Base-by-base conservation (phyloP, 2,329 filamentous ascomycete genomes). In the Pyrenochaeta sp. region DNA sequence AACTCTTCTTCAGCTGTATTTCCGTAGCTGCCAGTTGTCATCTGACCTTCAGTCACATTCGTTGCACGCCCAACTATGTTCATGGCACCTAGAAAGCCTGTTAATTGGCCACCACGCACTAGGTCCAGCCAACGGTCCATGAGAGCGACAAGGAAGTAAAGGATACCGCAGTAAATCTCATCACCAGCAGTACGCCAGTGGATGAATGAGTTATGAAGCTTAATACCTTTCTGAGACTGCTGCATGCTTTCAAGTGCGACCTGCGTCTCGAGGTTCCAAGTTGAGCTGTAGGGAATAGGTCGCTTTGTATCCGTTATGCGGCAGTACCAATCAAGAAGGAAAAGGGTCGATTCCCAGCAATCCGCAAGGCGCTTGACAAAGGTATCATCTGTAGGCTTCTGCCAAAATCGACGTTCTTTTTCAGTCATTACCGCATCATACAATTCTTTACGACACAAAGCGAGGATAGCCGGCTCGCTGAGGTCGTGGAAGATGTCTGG, bases 181-280 rank as follows among this genome's bases (percentile, higher is more conserved):
- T 82, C 77, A 32, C 81, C 81, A 5, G 82, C 81, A 53, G 83
- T 82, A n/a, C 83, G 80, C 81, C 82, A 85, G 55, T 84, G 82
- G 21, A 85, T 80, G 61, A 85, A 85, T 1, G 81, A 80, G 58
- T 82, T 85, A 67, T 85, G 83, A 14, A 85, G 74, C 21, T 79
- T 76, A 14, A 85, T 80, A 2, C 83, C 83, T 58, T 83, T 83
- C 54, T 84, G 81, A 2, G 81, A 78, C 52, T 81, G 81, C 33
- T 78, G 78, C 59, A 85, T 76, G 21, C 78, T 82, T 56, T 83
- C 79, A 18, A 84, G 68, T 7, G 81, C 83, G 2, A 83, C 82
- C 61, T 84, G 83, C 0, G 79, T 80, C 60, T 83, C 81, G n/a
- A 84, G 78, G 50, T 85, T 85, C 83, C 83, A 85, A 1, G 81